These are phyloP conservation scores for Pholiota molesta DNA, from an alignment of 768 basidiomycete genomes.

Conservation along the genomic window DNA sequence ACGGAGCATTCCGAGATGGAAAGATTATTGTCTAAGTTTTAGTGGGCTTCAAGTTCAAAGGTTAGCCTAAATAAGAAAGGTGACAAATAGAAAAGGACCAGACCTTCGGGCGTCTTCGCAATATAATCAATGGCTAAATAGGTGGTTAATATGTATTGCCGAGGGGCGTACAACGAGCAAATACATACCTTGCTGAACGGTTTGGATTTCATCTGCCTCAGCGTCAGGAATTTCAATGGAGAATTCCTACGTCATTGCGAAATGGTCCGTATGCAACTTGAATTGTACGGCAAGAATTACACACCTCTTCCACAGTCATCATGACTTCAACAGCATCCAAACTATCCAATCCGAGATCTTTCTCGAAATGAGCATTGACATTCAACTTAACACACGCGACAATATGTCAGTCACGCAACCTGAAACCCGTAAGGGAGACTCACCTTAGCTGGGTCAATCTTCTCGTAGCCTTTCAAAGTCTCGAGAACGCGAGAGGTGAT, in stretches of 20 bases:
- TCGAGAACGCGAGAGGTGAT: constrained; percentile 80
- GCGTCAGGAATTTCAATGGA: constrained; percentile 96
- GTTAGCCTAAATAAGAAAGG: constrained; percentile 19
- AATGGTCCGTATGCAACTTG: constrained; percentile 5
- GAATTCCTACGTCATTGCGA: constrained; percentile 70
- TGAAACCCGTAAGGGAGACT: constrained; percentile 7
- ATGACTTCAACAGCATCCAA: constrained; percentile 97
- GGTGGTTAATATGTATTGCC: constrained; percentile 23
- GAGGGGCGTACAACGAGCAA: constrained; percentile 6
- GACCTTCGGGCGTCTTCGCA: constrained; percentile 89
- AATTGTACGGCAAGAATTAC: constrained; percentile 10
- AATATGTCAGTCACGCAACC: neutral
- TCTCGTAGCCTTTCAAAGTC: constrained; percentile 87
- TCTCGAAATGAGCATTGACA: constrained; percentile 64
- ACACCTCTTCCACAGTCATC: constrained; percentile 96
- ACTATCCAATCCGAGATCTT: constrained; percentile 92
- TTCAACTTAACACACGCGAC: constrained; percentile 54
- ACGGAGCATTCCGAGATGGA: constrained; percentile 36
- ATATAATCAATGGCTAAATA: constrained; percentile 90
- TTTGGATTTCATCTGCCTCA: constrained; percentile 94
- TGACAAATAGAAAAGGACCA: constrained; percentile 18
- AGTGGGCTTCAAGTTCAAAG: constrained; percentile 46
- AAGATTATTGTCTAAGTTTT: constrained; percentile 33
- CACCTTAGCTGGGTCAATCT: constrained; percentile 79
- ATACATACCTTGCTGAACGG: constrained; percentile 82